Percentiles rank a stretch among this genome's conserved stretches.
Evolutionary conservation across 345 rosid genomes (phyloP).

Genomic region (Firmiana major): DNA sequence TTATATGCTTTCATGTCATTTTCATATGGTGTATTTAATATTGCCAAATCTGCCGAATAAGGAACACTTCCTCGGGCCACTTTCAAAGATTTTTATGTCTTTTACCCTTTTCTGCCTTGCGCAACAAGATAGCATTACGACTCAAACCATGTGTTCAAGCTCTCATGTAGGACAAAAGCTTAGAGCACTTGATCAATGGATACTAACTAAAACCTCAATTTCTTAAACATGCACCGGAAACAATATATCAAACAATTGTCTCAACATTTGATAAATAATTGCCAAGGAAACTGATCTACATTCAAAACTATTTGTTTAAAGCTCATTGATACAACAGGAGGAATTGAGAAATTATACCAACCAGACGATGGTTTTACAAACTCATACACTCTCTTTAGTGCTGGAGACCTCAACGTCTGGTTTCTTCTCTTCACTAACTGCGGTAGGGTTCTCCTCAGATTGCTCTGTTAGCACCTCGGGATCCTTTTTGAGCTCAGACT

Average conservation of each 20-base stretch:
- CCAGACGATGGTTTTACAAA: slow-evolving; percentile 18
- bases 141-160: background rate
- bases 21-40: too few species aligned
- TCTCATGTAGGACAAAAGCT: background rate
- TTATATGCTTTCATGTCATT: too few species aligned
- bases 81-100: background rate
- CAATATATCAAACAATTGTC: background rate
- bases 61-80: background rate
- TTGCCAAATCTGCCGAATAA: too few species aligned
- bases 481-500: slow-evolving; percentile 87
- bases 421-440: slow-evolving; percentile 43
- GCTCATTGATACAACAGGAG: slow-evolving; percentile 8
- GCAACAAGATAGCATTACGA: background rate
- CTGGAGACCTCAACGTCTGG: slow-evolving; percentile 44
- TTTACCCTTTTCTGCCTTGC: too few species aligned
- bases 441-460: slow-evolving; percentile 35
- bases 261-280: background rate
- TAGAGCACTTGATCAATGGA: background rate
- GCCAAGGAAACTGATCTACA: slow-evolving; percentile 9
- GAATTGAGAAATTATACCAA: background rate
- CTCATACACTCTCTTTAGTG: slow-evolving; percentile 72
- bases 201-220: background rate
- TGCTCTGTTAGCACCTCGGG: slow-evolving; percentile 45
- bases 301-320: slow-evolving; percentile 20
- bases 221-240: background rate